A percentile compares a stretch with the other conserved stretches of the same genome.
Evolutionary conservation across 2,329 filamentous ascomycete genomes (phyloP).

Genomic region (Polytolypa hystricis): DNA sequence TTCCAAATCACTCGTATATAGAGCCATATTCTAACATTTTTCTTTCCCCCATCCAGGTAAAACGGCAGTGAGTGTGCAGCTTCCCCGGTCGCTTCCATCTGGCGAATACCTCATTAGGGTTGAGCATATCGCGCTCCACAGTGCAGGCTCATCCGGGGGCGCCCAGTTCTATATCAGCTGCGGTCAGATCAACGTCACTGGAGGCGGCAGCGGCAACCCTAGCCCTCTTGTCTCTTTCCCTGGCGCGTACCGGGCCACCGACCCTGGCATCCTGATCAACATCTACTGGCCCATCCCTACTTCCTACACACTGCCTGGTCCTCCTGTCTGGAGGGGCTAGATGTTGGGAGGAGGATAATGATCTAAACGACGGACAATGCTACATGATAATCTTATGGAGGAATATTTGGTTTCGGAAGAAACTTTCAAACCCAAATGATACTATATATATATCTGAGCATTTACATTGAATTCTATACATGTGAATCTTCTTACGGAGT

Average conservation of each 20-base stretch:
- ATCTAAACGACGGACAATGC: no score
- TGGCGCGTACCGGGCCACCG: constrained; percentile 11
- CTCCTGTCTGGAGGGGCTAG: constrained; percentile 5
- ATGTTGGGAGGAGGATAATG: no score
- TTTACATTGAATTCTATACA: no score
- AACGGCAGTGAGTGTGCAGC: constrained; percentile 26
- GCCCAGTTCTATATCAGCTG: constrained; percentile 39
- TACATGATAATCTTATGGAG: no score
- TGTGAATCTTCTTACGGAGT: no score
- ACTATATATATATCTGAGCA: no score
- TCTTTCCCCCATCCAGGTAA: constrained; percentile 33
- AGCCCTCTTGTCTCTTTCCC: constrained; percentile 11
- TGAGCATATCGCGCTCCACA: constrained; percentile 40
- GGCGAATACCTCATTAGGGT: constrained; percentile 40
- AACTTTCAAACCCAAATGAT: constrained; percentile 15
- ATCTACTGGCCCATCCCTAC: constrained; percentile 9
- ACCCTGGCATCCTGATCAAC: constrained; percentile 15
- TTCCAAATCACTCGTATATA: background rate
- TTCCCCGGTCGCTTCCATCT: constrained; percentile 35
- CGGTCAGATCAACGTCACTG: constrained; percentile 32
- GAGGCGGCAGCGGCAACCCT: constrained; percentile 26
- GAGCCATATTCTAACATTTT: constrained; percentile 12
- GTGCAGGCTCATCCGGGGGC: constrained; percentile 28
- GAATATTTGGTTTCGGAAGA: no score
- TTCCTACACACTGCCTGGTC: constrained; percentile 3